These are phyloP conservation scores for Carpinus viminea DNA, from an alignment of 306 rosid genomes.

Conservation along the genomic window DNA sequence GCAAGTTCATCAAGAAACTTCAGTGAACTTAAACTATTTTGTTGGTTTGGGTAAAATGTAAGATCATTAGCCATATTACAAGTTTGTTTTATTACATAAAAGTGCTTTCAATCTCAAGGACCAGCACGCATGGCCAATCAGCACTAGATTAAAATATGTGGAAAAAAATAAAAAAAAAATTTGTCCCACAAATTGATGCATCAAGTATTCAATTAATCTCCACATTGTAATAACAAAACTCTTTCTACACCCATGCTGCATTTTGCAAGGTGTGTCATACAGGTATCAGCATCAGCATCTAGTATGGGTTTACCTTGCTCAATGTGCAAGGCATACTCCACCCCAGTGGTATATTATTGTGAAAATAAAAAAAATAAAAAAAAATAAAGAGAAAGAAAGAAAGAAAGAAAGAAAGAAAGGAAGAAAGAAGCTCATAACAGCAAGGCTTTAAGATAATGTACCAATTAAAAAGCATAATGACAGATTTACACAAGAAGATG, in stretches of 20 bases:
- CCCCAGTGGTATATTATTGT: neutral
- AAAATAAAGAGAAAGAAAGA: too few species aligned
- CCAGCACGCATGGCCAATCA: neutral
- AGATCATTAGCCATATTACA: neutral
- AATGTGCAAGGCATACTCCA: neutral
- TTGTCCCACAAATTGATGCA: neutral
- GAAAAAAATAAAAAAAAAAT: neutral
- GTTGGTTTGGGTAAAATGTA: neutral
- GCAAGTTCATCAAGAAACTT: neutral
- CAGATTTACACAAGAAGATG: neutral
- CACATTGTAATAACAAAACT: neutral
- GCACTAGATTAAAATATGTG: neutral
- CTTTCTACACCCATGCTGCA: neutral
- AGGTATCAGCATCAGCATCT: neutral
- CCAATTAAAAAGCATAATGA: neutral
- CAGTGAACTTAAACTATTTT: neutral
- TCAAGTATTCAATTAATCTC: neutral
- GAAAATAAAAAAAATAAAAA: neutral
- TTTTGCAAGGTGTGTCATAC: neutral
- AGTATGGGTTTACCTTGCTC: neutral
- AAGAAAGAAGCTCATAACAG: neutral
- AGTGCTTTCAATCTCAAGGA: neutral
- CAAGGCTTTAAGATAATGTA: neutral
- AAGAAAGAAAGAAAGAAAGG: neutral
- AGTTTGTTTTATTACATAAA: neutral